Base-by-base conservation (phyloP, 179 eudicot species). In the Silene noctiflora region DNA sequence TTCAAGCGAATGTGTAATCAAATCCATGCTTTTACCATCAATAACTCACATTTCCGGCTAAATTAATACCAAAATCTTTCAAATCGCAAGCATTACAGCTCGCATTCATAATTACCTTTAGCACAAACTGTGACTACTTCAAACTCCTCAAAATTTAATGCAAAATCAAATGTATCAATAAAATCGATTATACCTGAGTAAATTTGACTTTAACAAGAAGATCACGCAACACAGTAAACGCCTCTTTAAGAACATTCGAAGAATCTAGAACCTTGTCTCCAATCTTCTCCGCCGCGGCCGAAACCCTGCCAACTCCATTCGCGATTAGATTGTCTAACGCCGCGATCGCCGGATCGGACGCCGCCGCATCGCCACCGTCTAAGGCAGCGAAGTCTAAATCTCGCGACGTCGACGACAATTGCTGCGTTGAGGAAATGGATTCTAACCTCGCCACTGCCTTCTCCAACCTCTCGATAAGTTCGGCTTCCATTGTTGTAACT, bases 181-280 rank as follows among this genome's bases (percentile, higher is more conserved):
- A 11, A 67, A 4, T 10, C 20, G 21, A 16, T 39, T 2, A 58
- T 4, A 91, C 99, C 95, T 88, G 87, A 79, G 91, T 86, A 19
- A 78, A 86, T 87, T 91, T 93, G 80, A 91, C 85, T 77, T 80
- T 85, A 25, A 91, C 73, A 19, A 95, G 96, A 24, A 95, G 95
- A 76, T 91, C 93, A 69, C 84, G 89, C 79, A 89, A 84, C 58
- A 83, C 89, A 69, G 72, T 19, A 64, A 94, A 94, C 0, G 98
- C 99, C 66, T 87, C 86, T 0, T 75, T 81, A 5, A 95, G 77
- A 66, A 88, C 77, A 75, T 71, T 81, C 6, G 94, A 85, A 13
- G 85, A 85, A 7, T 95, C 98, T 78, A 82, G 71, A 62, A 95
- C 98, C 72, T 89, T 82, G 48, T 84, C 98, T 25, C 99, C 97